Evolutionary conservation across 495 filamentous ascomycete genomes (phyloP), one percentile per base, ranked within the genome.

Genomic region (Podospora bellae-mahoneyi): DNA sequence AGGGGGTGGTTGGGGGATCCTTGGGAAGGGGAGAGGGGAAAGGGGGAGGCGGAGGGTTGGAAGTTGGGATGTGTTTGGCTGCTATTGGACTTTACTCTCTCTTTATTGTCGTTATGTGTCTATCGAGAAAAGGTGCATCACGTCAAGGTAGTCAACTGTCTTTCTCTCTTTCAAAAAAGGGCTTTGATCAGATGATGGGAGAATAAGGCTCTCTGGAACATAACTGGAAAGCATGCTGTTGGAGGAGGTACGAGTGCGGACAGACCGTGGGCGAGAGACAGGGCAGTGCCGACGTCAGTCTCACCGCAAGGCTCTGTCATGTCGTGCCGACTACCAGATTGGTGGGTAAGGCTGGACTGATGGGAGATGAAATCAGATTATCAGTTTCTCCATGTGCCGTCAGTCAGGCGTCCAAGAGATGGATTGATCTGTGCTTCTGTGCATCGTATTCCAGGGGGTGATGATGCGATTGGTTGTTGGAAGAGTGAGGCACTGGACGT

Each of bases 381-480:
- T 9, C 39, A 48, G 39, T 48, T 10, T 13, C 39, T 2, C 15
- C 15, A 10, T 16, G 9, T 48, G 39, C 13, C 39, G 13, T 48
- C 39, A 48, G 15, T 48, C 7, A 48, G 39, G 23, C 26, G 13
- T 48, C 39, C 15, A 16, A 48, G 18, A 19, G 28, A 23, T 13
- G 18, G 28, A 19, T 26, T 20, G 26, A 20, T 16, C 57, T 5
- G 18, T 19, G 16, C 16, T 30, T 13, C 62, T 20, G 32, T 71
- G 66, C 68, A 59, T 63, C 73, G 73, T 74, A 72, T 74, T 71
- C 54, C 54, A 54, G 18, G 55, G 26, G 55, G 30, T 30, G 18
- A 20, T 64, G 68, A 74, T 71, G 68, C 73, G 73, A 74, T 74
- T 74, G 70, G 73, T 48, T 64, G 16, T 18, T 6, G 60, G 55